Percentiles rank a stretch among this genome's conserved stretches.
Conservation (phyloP, 805 yeast species). For the Wickerhamomyces queroliae region DNA sequence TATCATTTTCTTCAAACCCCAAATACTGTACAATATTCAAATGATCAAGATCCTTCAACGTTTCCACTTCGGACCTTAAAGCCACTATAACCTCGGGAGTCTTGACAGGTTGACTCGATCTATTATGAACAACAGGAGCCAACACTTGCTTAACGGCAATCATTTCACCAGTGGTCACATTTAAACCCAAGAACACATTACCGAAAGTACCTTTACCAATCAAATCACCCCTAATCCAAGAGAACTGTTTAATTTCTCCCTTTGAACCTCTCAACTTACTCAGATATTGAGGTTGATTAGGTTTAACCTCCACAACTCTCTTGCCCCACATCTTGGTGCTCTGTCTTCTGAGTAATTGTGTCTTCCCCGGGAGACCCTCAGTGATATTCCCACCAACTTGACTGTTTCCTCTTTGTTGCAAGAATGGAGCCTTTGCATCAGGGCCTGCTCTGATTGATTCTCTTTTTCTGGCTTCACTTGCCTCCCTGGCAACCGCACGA, state of each 20-base stretch:
- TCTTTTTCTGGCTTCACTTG: constrained; percentile 54
- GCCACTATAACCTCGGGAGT: constrained; percentile 70
- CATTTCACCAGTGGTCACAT: constrained; percentile 97
- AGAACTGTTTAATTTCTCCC: constrained; percentile 78
- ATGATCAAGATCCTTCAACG: constrained; percentile 91
- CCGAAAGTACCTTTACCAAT: constrained; percentile 98
- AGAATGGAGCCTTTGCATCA: constrained; percentile 3
- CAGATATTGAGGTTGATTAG: constrained; percentile 56
- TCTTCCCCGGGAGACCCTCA: constrained; percentile 3
- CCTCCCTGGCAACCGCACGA: constrained; percentile 90
- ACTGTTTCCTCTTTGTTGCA: constrained; percentile 11
- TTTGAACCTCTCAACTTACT: constrained; percentile 56
- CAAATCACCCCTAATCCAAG: constrained; percentile 96
- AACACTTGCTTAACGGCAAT: constrained; percentile 96
- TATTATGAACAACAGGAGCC: constrained; percentile 38
- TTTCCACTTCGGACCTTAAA: constrained; percentile 83
- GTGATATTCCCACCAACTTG: constrained; percentile 11
- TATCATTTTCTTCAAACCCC: constrained; percentile 77
- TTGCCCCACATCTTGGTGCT: constrained; percentile 99
- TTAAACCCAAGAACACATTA: constrained; percentile 83
- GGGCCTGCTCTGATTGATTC: constrained; percentile 14
- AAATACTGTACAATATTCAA: constrained; percentile 91
- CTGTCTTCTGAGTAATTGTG: constrained; percentile 50
- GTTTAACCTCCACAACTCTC: constrained; percentile 82
- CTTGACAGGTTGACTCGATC: constrained; percentile 33